Evolutionary conservation across 208 protist genomes (phyloP), one percentile per base, ranked within the genome.

Genomic region (Vickermania spadyakhi): DNA sequence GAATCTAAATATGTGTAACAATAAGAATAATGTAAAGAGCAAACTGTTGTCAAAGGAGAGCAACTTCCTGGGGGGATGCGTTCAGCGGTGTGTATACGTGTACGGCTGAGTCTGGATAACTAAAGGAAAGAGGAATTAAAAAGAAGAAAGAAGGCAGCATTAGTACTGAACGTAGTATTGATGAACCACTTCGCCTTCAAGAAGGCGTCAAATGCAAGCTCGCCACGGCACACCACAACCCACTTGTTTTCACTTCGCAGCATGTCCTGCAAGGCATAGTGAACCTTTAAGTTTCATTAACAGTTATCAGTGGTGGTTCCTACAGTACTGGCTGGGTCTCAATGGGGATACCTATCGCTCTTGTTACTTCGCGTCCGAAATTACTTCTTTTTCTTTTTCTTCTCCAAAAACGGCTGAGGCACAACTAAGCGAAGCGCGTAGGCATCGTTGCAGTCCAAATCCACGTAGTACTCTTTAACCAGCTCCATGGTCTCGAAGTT

Each of bases 391-490:
- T 31, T 23, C 22, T 84, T 59, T 3, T 56, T 23, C 18, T 58
- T 2, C 25, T 52, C 67, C 7, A 82, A 60, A 27, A 75, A 60
- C 11, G 72, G 65, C 68, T 90, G 82, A 13, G 74, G 73, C 26
- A 93, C 73, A 5, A 77, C 68, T 23, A 75, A 75, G 26, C 61
- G 63, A 55, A 94, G 63, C 22, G 89, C 50, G 27, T 81, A 75
- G n/a, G 89, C 86, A 53, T 94, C 78, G 49, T 67, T 57, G 61
- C 77, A 63, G 0, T 96, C 81, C 42, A 97, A 79, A 29, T 88
- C 73, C 36, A 52, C 29, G 51, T 91, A 85, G 72, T 97, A 97
- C 42, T 95, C 80, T 25, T 66, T 66, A 31, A 87, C 71, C 28
- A 86, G 62, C 13, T 77, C 63, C 28, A 76, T 68, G 22, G 79